Evolutionary conservation across 2,329 filamentous ascomycete species (phyloP).

Genomic region (Hirsutella minnesotensis): DNA sequence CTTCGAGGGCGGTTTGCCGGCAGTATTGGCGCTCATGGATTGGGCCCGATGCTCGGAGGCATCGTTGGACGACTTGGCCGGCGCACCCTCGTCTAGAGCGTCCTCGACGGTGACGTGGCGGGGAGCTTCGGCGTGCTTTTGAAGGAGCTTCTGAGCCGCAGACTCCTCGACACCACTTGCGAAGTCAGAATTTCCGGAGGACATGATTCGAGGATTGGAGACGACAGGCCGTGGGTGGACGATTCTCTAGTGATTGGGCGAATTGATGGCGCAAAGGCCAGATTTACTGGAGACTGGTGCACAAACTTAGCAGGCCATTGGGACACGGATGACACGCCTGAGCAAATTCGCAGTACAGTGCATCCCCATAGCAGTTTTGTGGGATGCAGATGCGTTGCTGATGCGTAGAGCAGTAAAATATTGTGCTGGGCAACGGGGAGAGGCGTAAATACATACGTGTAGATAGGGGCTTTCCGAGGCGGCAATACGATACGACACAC

Average conservation of each 20-base stretch:
- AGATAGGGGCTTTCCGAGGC: neutral
- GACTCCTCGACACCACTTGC: slow-evolving; percentile 31
- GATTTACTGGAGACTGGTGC: neutral
- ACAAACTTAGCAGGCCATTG: neutral
- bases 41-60: slow-evolving; percentile 34
- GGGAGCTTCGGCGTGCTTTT: slow-evolving; percentile 44
- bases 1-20: slow-evolving; percentile 47
- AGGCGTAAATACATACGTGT: neutral
- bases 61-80: slow-evolving; percentile 37
- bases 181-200: slow-evolving; percentile 23
- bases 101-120: slow-evolving; percentile 68
- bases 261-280: neutral
- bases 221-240: neutral
- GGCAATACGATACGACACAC: neutral
- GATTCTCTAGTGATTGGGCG: neutral
- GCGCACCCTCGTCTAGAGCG: slow-evolving; percentile 65
- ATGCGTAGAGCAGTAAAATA: too few species aligned
- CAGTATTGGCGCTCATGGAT: slow-evolving; percentile 48
- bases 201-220: slow-evolving; percentile 22
- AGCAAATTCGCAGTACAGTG: too few species aligned
- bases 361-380: too few species aligned
- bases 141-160: slow-evolving; percentile 49
- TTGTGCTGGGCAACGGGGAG: neutral
- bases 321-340: neutral
- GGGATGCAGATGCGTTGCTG: too few species aligned